Evolutionary conservation across 768 basidiomycete genomes (phyloP), one percentile per base, ranked within the genome.

Genomic region (Pulveroboletus sp.): DNA sequence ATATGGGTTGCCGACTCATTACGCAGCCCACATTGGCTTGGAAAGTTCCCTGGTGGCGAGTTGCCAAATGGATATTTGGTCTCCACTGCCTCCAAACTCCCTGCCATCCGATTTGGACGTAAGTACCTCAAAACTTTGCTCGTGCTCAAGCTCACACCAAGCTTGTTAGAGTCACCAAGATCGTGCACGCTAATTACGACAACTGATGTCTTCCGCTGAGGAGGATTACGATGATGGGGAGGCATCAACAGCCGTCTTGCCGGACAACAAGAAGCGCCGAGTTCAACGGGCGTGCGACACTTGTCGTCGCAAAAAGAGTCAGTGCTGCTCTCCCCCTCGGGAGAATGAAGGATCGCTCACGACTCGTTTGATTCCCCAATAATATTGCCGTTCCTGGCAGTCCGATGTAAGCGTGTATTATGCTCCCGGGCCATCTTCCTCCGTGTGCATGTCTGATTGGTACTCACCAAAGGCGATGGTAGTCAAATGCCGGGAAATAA

Each of bases 241-340:
- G 1, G 57, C 52, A 38, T 45, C 58, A 34, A 55, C 61, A 11
- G 57, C 61, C 40, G 16, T 51, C 44, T 2, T 59, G 5, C 73
- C 71, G 4, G 71, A 69, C 17, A 65, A 67, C 17, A 89, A 90
- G 73, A 88, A 86, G 63, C 70, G 87, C 32, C 75, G 81, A 53
- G 77, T 89, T 26, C 85, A 88, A 66, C 70, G 89, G 24, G 89
- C 89, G 7, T 93, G 90, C 62, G 89, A 92, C 60, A 77, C 83
- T 0, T 93, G 90, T 62, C 74, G 90, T 31, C 74, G 87, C 49
- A 92, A 91, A 75, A 93, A 93, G 71, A 83, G 88, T 85, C 50
- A 54, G 79, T 68, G 26, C 14, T 11, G 7, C 41, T 13, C 42
- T 49, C 27, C 5, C n/a, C 45, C 41, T 35, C 19, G 27, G 20